phyloP scores from a whole-genome alignment of 176 grass and related monocot genomes.

The Guadua angustifolia region DNA sequence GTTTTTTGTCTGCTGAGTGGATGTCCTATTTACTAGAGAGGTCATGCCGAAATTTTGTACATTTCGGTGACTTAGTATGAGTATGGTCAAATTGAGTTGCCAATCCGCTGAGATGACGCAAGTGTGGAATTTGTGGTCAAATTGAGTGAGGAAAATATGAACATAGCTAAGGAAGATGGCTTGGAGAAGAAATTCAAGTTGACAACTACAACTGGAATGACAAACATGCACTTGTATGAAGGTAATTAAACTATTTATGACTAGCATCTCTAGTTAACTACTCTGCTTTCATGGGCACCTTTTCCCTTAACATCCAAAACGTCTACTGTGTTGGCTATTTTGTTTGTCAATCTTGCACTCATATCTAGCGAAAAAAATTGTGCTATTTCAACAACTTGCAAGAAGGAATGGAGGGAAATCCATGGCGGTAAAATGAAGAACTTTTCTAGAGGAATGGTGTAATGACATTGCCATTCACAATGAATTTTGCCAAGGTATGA shows the following conservation, averaged over 20 bases:
- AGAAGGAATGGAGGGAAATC: conserved; percentile 91
- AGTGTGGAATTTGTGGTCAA: too few relatives aligned
- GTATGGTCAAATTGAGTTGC: too few relatives aligned
- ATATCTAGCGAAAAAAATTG: conserved; percentile 13
- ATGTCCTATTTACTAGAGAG: too few relatives aligned
- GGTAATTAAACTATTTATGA: conserved; percentile 12
- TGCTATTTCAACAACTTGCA: conserved; percentile 81
- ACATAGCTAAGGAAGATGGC: conserved; percentile 74
- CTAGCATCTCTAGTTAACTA: conserved; percentile 42
- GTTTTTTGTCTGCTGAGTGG: too few relatives aligned
- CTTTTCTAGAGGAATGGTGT: conserved; percentile 78
- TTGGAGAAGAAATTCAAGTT: conserved; percentile 89
- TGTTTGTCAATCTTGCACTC: conserved; percentile 6
- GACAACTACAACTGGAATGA: conserved; percentile 73
- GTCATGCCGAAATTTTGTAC: too few relatives aligned
- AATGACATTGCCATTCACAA: conserved; percentile 82
- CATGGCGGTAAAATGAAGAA: conserved; percentile 74
- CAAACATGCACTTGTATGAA: conserved; percentile 82
- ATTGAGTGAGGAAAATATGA: too few relatives aligned
- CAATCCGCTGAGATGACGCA: too few relatives aligned
- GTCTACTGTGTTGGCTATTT: conserved; percentile 28
- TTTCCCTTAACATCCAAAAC: not conserved
- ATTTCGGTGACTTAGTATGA: too few relatives aligned
- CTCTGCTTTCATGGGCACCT: conserved; percentile 18
- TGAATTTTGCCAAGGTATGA: conserved; percentile 85